Evolutionary conservation across 768 basidiomycete genomes (phyloP), one percentile per base, ranked within the genome.

Genomic region (Leccinum subgranulosum): DNA sequence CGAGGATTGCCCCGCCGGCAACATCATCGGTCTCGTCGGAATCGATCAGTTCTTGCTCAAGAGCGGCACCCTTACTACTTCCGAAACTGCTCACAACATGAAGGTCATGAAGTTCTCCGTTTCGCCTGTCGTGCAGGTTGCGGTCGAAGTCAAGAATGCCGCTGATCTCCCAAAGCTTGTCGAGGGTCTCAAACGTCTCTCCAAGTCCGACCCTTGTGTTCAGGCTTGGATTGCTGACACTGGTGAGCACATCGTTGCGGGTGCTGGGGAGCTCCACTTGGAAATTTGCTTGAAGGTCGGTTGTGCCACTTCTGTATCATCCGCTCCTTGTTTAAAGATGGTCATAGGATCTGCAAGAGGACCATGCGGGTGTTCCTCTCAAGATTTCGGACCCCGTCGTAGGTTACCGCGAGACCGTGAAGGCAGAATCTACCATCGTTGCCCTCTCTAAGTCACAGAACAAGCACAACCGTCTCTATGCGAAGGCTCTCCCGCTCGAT

Each of bases 41-140:
- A 91, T 99, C 68, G 97, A 99, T 78, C 97, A 99, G 79, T 99
- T 98, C 92, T 78, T 99, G 80, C 88, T 99, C 75, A 99, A 99
- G 87, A 94, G 86, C 65, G 97, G 97, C 74, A 99, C 97, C 61
- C 85, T 99, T 71, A 99, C 97, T 59, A 86, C 92, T 59, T 94
- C 94, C 50, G 97, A 98, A 79, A 97, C 94, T 53, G 97, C 97
- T 52, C 97, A 99, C 84, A 99, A 99, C 84, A 97, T 99, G 94
- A 93, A 81, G 81, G 94, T 99, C 76, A 99, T 99, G 97, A 93
- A 90, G 80, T 98, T 98, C 85, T 98, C 95, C 75, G 97, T 99
- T 56, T 98, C 97, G 29, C 97, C 97, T 66, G 97, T 99, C 81
- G 97, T 99, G 47, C 97, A 87, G 74, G 94, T 98, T 70, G 93